phyloP scores from a whole-genome alignment of 495 filamentous ascomycete species.

The Oidiodendron maius region DNA sequence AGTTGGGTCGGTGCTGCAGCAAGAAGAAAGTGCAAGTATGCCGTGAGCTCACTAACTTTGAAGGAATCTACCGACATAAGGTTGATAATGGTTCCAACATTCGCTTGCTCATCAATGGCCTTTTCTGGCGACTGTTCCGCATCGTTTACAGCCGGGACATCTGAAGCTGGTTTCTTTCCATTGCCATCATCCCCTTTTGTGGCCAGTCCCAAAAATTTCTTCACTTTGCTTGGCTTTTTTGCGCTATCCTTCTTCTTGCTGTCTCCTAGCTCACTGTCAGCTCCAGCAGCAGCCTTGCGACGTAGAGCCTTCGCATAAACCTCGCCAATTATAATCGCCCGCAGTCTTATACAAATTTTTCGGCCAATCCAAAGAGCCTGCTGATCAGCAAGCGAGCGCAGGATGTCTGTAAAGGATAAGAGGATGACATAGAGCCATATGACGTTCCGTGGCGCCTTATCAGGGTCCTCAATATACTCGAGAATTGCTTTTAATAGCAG shows the following conservation, averaged over 20 bases:
- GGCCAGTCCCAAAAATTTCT: constrained; percentile 51
- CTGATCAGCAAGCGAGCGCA: constrained; percentile 72
- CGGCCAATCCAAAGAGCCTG: constrained; percentile 93
- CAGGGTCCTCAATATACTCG: constrained; percentile 84
- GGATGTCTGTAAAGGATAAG: constrained; percentile 70
- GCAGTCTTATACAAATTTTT: constrained; percentile 85
- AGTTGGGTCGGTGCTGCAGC: constrained; percentile 39
- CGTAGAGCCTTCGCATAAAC: constrained; percentile 97
- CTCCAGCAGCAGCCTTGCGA: constrained; percentile 75
- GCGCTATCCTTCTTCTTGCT: constrained; percentile 49
- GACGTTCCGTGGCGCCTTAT: constrained; percentile 72
- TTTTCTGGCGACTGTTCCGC: constrained; percentile 24
- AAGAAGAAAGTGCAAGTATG: constrained; percentile 53
- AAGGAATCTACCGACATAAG: constrained; percentile 99
- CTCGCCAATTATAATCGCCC: constrained; percentile 94
- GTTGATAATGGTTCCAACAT: constrained; percentile 95
- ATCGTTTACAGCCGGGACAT: constrained; percentile 23
- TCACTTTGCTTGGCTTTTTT: constrained; percentile 45
- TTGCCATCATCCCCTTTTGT: constrained; percentile 50
- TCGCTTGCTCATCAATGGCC: constrained; percentile 66
- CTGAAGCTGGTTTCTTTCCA: constrained; percentile 3
- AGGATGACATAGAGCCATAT: constrained; percentile 95
- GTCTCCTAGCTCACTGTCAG: constrained; percentile 64
- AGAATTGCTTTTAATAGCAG: constrained; percentile 86
- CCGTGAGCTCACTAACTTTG: constrained; percentile 75